phyloP scores from a whole-genome alignment of 352 stramenopile genomes.

The Globisporangium nunn region DNA sequence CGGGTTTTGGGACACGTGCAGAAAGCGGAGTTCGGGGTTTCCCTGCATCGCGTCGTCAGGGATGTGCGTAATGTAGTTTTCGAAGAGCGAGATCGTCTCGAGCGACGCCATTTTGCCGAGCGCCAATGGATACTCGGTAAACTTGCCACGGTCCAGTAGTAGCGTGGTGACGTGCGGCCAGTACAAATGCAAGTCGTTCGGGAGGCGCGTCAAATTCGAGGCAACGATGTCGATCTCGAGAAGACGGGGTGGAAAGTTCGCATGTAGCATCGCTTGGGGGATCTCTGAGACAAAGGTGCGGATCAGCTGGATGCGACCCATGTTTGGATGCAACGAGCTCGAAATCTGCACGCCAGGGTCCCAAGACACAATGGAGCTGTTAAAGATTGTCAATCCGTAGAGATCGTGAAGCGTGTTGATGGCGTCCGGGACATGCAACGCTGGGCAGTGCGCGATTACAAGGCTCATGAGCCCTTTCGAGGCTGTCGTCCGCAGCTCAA shows the following conservation, averaged over 20 bases:
- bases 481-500: not conserved
- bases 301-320: constrained; percentile 13
- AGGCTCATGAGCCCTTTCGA: constrained; percentile 8
- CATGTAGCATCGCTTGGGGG: constrained; percentile 5
- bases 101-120: constrained; percentile 8
- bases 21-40: not conserved
- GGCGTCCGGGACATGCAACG: constrained; percentile 6
- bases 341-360: constrained; percentile 3
- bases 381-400: constrained; percentile 15
- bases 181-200: constrained; percentile 4
- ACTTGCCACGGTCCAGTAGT: constrained; percentile 12
- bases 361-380: constrained; percentile 13
- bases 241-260: constrained; percentile 6
- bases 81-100: constrained; percentile 12
- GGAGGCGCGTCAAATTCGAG: constrained; percentile 13
- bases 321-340: not conserved
- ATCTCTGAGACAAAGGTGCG: constrained; percentile 10
- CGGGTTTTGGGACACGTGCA: not conserved
- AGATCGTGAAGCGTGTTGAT: constrained; percentile 10
- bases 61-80: constrained; percentile 1
- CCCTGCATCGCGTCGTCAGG: not conserved
- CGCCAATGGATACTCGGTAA: constrained; percentile 3
- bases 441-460: constrained; percentile 13
- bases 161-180: constrained; percentile 12
- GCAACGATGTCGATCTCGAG: constrained; percentile 16